Evolutionary conservation across 2,329 filamentous ascomycete species (phyloP), one percentile per base, ranked within the genome.

Genomic region (Pseudogymnoascus sp.): DNA sequence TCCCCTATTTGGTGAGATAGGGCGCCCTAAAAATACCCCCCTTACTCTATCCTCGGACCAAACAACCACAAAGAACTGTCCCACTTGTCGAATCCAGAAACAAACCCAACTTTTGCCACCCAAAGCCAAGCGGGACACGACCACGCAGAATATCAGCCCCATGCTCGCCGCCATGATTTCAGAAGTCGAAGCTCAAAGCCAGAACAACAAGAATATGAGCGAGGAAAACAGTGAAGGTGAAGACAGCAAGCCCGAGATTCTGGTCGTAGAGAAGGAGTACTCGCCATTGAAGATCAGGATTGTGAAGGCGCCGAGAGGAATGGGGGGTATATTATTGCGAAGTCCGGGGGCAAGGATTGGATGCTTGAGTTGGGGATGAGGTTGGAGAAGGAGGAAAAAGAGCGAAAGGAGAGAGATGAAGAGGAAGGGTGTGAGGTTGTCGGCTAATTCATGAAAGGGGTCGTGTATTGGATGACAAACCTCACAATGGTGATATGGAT

Each of bases 281-380:
- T 35, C 49, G 3, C 28, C 28, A 11, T 21, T 33, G 49, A 35
- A 14, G 9, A 21, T 35, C 8, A 55, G 28, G 25, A 55, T 55
- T 55, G n/a, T 55, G n/a, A 18, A 5, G 49, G 28, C 11, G 5
- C 49, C 49, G 16, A 12, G 28, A 55, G 16, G 49, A 21, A 12
- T 3, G 49, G 49, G 9, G 49, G 49, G 4, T 55, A 55, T 55
- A 35, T 55, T 33, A 55, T 55, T 55, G 49, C 49, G 4, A 55
- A 33, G 18, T 33, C 9, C 16, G 33, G 28, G 28, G 28, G 18
- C 8, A n/a, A 16, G 7, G 11, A 33, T 55, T 55, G 49, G 28
- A 55, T 55, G 28, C 49, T 33, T 55, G 28, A 55, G 28, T 21
- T 55, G 49, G 49, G 49, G 28, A n/a, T 55, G 49, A 55, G 49